These are phyloP conservation scores for Lasiodiplodia sp. DNA, from an alignment of 2,329 filamentous ascomycete species.

Conservation along the genomic window DNA sequence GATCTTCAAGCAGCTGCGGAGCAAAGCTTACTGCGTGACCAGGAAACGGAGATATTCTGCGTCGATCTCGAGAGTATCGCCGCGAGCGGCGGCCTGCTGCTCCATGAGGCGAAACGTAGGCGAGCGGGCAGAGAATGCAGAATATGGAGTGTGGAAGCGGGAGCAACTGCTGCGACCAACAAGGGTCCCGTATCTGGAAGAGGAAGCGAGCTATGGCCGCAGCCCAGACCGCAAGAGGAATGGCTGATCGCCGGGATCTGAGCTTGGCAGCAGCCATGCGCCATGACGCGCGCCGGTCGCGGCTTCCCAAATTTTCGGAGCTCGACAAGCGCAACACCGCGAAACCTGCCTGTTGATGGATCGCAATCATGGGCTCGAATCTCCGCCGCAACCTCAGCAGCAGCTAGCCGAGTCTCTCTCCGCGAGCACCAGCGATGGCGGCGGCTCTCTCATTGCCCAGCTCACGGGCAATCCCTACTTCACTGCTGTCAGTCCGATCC, in stretches of 20 bases:
- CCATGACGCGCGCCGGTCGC: slow-evolving; percentile 20
- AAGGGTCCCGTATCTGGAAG: slow-evolving; percentile 21
- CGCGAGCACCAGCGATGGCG: slow-evolving; percentile 41
- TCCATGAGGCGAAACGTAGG: background rate
- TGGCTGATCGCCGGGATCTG: slow-evolving; percentile 18
- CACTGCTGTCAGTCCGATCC: slow-evolving; percentile 64
- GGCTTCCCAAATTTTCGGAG: slow-evolving; percentile 36
- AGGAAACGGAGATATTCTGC: background rate
- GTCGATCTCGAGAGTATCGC: background rate
- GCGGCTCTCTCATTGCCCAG: slow-evolving; percentile 53
- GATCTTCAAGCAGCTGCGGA: background rate
- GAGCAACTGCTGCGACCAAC: background rate
- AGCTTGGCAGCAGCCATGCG: slow-evolving; percentile 24
- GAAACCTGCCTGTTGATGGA: slow-evolving; percentile 39
- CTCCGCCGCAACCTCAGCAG: slow-evolving; percentile 38
- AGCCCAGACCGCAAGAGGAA: background rate
- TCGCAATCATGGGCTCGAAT: slow-evolving; percentile 39
- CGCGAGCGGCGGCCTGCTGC: background rate
- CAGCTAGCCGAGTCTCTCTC: slow-evolving; percentile 47
- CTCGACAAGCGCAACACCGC: slow-evolving; percentile 22
- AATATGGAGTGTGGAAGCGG: background rate
- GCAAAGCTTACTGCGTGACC: background rate
- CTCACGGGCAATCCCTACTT: slow-evolving; percentile 61
- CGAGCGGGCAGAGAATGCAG: background rate
- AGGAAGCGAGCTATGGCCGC: slow-evolving; percentile 26